phyloP scores from a whole-genome alignment of 2,329 filamentous ascomycete species.

The Plenodomus tracheiphilus region DNA sequence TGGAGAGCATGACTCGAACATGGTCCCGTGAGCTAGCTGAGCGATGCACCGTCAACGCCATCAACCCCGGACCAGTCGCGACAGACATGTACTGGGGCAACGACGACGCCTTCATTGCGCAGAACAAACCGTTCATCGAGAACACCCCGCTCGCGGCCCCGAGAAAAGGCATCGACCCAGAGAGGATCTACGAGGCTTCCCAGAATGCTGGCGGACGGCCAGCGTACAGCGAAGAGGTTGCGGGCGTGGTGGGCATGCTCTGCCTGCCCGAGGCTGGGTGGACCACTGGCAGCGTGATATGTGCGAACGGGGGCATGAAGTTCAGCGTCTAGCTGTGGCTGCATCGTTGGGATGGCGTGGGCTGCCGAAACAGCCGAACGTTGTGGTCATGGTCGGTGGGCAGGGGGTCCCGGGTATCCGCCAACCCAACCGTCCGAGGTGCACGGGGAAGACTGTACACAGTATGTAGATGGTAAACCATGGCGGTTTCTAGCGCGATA shows the following conservation, averaged over 20 bases:
- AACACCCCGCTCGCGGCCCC: slow-evolving; percentile 67
- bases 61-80: slow-evolving; percentile 68
- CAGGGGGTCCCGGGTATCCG: too few species aligned
- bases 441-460: too few species aligned
- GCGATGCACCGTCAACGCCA: slow-evolving; percentile 65
- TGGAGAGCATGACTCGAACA: slow-evolving; percentile 70
- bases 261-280: slow-evolving; percentile 72
- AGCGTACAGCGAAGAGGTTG: slow-evolving; percentile 71
- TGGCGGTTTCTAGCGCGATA: too few species aligned
- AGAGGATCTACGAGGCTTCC: slow-evolving; percentile 54
- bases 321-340: slow-evolving; percentile 28
- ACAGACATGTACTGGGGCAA: slow-evolving; percentile 65
- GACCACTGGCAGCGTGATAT: slow-evolving; percentile 79
- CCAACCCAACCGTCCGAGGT: too few species aligned
- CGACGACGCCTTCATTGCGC: slow-evolving; percentile 60
- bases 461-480: too few species aligned
- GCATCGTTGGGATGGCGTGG: neutral
- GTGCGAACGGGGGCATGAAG: slow-evolving; percentile 76
- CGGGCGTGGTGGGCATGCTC: slow-evolving; percentile 76
- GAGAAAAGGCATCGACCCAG: slow-evolving; percentile 63
- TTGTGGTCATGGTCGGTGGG: too few species aligned
- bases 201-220: slow-evolving; percentile 55
- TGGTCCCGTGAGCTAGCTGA: slow-evolving; percentile 67
- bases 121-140: slow-evolving; percentile 64
- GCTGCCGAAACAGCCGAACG: too few species aligned